Conservation (phyloP, 495 filamentous ascomycete species). For the Venustampulla echinocandica region DNA sequence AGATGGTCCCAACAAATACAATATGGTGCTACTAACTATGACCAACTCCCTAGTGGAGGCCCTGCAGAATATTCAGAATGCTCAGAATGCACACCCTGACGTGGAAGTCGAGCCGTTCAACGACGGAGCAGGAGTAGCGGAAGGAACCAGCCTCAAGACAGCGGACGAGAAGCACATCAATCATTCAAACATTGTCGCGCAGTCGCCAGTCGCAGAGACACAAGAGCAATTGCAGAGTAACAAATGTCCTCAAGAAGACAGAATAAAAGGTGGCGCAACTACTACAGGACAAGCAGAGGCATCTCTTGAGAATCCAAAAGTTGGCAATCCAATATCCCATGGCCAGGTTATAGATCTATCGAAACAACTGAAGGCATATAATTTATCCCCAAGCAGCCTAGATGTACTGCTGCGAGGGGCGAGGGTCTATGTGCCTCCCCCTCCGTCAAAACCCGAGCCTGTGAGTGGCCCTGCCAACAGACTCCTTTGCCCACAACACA, state of each 20-base stretch:
- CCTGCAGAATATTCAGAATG: conserved; percentile 34
- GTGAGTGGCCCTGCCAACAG: conserved; percentile 38
- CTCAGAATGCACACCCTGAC: background rate
- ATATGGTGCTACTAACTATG: conserved; percentile 73
- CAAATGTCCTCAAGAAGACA: no score
- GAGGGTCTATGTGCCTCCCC: conserved; percentile 65
- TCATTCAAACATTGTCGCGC: no score
- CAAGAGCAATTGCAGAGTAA: no score
- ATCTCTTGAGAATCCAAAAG: conserved; percentile 23
- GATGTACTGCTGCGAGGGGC: conserved; percentile 63
- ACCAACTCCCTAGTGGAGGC: conserved; percentile 62
- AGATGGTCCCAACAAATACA: no score
- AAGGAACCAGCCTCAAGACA: no score
- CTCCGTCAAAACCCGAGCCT: conserved; percentile 67
- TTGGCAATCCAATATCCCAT: conserved; percentile 72
- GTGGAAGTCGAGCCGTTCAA: no score
- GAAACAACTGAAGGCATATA: conserved; percentile 37
- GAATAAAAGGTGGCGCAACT: no score
- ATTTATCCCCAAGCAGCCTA: conserved; percentile 34
- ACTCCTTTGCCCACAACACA: background rate
- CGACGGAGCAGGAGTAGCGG: no score
- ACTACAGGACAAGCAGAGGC: conserved; percentile 10
- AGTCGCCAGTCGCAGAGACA: no score
- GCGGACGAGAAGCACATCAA: no score
- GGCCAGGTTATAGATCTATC: conserved; percentile 63